Base-by-base conservation (phyloP, 1,284 basidiomycete genomes). In the Wolfiporia cocos region DNA sequence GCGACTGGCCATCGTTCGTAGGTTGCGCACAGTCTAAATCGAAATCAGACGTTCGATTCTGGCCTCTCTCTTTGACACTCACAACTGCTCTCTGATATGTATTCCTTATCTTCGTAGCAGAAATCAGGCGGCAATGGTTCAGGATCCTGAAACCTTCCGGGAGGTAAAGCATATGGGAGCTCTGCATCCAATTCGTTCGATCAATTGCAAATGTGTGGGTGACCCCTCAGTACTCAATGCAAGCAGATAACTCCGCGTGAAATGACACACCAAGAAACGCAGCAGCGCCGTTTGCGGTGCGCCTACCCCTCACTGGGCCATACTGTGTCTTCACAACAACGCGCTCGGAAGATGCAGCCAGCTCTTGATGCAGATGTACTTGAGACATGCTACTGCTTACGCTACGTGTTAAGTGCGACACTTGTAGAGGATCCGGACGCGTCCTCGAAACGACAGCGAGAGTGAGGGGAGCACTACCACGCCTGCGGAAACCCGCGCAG, bases 161-260 rank as follows among this genome's bases (percentile, higher is more conserved):
- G 81, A 31, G 77, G 73, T 18, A 81, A 58, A 1, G 78, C 84
- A 54, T 85, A 89, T 0, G 86, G 85, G 23, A 90, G 66, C 64
- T 89, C 84, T 87, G 45, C 2, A 37, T 5, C 31, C 30, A 12
- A 5, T 28, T 34, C 7, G 21, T n/a, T n/a, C n/a, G n/a, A n/a
- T n/a, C n/a, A n/a, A n/a, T n/a, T n/a, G n/a, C n/a, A n/a, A n/a
- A n/a, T n/a, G n/a, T n/a, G n/a, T n/a, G n/a, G n/a, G n/a, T n/a
- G n/a, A n/a, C n/a, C n/a, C n/a, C n/a, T n/a, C n/a, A n/a, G n/a
- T n/a, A n/a, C n/a, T n/a, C n/a, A n/a, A n/a, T n/a, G n/a, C n/a
- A n/a, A n/a, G n/a, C n/a, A n/a, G n/a, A n/a, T n/a, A n/a, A n/a
- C n/a, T n/a, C n/a, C n/a, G n/a, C n/a, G n/a, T 28, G n/a, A 32